These are phyloP conservation scores for Pichia sp. DNA, from an alignment of 1,139 yeast genomes.

Conservation along the genomic window DNA sequence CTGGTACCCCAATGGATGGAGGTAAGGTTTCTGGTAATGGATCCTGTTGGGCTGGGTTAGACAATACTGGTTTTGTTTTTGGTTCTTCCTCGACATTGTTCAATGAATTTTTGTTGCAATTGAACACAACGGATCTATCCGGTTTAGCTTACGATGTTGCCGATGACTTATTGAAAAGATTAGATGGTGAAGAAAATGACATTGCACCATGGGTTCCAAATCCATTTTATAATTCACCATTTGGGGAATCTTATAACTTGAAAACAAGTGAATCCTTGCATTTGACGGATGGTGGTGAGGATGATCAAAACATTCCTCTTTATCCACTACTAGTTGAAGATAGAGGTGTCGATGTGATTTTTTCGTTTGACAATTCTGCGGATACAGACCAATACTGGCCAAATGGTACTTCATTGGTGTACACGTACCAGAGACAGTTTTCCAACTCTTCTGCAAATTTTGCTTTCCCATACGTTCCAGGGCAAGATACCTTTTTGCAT, in stretches of 20 bases:
- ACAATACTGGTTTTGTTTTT: conserved; percentile 67
- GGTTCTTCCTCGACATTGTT: conserved; percentile 78
- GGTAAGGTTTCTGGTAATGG: conserved; percentile 41
- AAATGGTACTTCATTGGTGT: conserved; percentile 60
- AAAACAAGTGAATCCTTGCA: conserved; percentile 39
- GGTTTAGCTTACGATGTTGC: conserved; percentile 41
- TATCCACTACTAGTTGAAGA: conserved; percentile 65
- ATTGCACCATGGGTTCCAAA: conserved; percentile 37
- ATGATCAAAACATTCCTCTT: conserved; percentile 69
- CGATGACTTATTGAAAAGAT: conserved; percentile 34
- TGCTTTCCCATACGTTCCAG: conserved; percentile 86
- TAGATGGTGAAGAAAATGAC: conserved; percentile 35
- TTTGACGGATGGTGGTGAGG: conserved; percentile 90
- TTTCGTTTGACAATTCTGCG: conserved; percentile 83
- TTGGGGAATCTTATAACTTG: conserved; percentile 35
- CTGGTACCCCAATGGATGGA: conserved; percentile 58
- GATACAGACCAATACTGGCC: conserved; percentile 70
- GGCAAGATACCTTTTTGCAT: conserved; percentile 49
- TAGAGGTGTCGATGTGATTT: conserved; percentile 67
- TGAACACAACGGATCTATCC: conserved; percentile 45
- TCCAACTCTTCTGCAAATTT: conserved; percentile 51
- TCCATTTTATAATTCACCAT: conserved; percentile 42
- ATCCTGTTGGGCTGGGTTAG: conserved; percentile 57
- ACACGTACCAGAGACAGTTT: conserved; percentile 59
- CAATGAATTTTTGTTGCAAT: conserved; percentile 55